A percentile compares a stretch with the other conserved stretches of the same genome.
These are phyloP conservation scores for Cladophialophora exuberans DNA, from an alignment of 2,329 filamentous ascomycete species.

Conservation along the genomic window DNA sequence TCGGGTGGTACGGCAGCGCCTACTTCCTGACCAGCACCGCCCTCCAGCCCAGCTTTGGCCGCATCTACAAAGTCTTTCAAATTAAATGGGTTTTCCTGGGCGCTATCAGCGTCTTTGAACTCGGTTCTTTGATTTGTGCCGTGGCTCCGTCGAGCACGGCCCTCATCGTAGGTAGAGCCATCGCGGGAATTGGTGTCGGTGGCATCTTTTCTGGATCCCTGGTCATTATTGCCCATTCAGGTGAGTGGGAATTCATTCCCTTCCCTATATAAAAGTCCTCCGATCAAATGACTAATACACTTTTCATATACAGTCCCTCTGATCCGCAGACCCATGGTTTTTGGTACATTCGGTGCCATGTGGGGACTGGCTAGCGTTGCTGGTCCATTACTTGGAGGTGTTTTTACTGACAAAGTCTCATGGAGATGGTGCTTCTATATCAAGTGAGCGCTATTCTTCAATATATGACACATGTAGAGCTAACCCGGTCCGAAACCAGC, in stretches of 20 bases:
- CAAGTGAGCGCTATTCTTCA: conserved; percentile 39
- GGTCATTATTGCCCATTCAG: conserved; percentile 31
- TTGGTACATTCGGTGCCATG: conserved; percentile 55
- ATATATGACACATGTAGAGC: not conserved
- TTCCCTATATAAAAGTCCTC: not conserved
- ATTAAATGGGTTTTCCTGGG: conserved; percentile 32
- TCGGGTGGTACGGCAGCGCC: conserved; percentile 34
- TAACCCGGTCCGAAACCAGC: conserved; percentile 41
- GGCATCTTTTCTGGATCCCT: conserved; percentile 30
- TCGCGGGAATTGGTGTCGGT: conserved; percentile 34
- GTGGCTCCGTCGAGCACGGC: conserved; percentile 27
- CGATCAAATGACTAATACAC: conserved; percentile 6
- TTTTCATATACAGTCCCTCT: conserved; percentile 29
- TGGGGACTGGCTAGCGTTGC: conserved; percentile 57
- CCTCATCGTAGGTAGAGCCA: conserved; percentile 35
- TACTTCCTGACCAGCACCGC: conserved; percentile 35
- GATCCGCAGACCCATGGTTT: conserved; percentile 31
- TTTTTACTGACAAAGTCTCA: conserved; percentile 21
- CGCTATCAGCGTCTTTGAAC: conserved; percentile 31
- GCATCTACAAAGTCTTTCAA: conserved; percentile 33
- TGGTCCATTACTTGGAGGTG: conserved; percentile 40
- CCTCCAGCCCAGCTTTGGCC: conserved; percentile 31
- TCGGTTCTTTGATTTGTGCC: conserved; percentile 34
- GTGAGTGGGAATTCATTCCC: conserved; percentile 15
- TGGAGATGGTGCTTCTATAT: conserved; percentile 60